phyloP scores from a whole-genome alignment of 2,329 filamentous ascomycete species.

The Knufia petricola region DNA sequence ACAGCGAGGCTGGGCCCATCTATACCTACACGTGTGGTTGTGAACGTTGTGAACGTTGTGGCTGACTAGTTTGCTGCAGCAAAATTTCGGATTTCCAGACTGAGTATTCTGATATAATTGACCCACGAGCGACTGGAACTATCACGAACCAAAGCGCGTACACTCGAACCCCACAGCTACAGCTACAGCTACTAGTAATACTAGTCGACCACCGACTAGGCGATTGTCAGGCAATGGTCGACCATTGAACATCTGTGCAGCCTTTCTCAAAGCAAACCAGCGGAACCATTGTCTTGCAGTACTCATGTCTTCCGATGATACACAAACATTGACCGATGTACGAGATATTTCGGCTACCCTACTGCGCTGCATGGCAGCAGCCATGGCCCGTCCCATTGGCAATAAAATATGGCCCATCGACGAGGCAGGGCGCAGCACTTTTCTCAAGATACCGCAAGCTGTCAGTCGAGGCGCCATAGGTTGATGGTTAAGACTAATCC shows the following conservation, averaged over 20 bases:
- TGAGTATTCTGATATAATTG: neutral
- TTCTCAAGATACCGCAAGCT: conserved; percentile 5
- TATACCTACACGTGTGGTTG: too few species aligned
- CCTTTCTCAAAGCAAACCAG: neutral
- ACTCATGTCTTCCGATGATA: neutral
- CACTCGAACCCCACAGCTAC: neutral
- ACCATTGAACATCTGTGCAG: conserved; percentile 7
- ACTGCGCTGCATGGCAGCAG: neutral
- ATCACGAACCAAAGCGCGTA: neutral
- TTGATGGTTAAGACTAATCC: neutral
- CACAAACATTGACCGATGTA: neutral
- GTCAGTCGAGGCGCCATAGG: neutral
- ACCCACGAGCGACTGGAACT: neutral
- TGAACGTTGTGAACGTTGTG: too few species aligned
- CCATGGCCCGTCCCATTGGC: neutral
- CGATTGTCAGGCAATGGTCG: neutral
- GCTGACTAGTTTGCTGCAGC: too few species aligned
- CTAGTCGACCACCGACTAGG: neutral
- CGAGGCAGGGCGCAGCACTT: conserved; percentile 5
- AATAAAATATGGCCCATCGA: conserved; percentile 6
- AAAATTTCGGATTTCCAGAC: neutral
- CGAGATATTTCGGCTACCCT: neutral
- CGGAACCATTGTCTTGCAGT: neutral
- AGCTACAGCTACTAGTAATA: neutral
- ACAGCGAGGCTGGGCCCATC: too few species aligned